Evolutionary conservation across 257 asterid genomes (phyloP), one percentile per base, ranked within the genome.

Genomic region (Thymus mandschuricus): DNA sequence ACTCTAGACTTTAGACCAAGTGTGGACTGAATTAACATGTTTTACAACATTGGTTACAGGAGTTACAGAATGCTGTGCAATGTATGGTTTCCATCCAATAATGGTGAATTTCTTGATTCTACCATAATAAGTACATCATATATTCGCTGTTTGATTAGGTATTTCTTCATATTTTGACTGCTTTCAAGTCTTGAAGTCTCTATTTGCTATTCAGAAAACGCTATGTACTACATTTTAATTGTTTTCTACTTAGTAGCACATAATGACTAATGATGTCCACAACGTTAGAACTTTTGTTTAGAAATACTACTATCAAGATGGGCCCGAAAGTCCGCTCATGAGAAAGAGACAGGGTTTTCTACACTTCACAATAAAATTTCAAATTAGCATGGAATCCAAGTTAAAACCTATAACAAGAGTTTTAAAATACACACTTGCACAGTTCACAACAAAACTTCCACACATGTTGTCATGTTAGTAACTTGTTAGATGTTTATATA

Each of bases 21-120:
- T 56, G 60, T 15, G 28, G 38, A 59, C 40, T 64, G 40, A 59
- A 58, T 45, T 66, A 12, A 34, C 60, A 59, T 73, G 33, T 64
- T 59, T 21, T 28, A 46, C 13, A 46, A 40, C 44, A 65, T 43
- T 55, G 27, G 41, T 68, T 51, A 38, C 55, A 21, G 30, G 55
- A 43, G n/a, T 41, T 38, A 15, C 55, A 4, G 45, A 35, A 51
- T 21, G 0, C 27, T 30, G 43, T 62, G 41, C 41, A 4, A 5
- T 7, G 6, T 38, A 7, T 38, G 41, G 41, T 38, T 38, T 38
- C 41, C 6, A 38, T 38, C 41, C 41, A 38, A 38, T 38, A 38
- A 38, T 1, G 41, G 41, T 4, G 41, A 38, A 38, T 38, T 35
- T 35, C 67, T 30, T 43, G 34, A 28, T 46, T 60, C 52, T 8